These are phyloP conservation scores for Dryas octopetala DNA, from an alignment of 306 rosid species.

Conservation along the genomic window DNA sequence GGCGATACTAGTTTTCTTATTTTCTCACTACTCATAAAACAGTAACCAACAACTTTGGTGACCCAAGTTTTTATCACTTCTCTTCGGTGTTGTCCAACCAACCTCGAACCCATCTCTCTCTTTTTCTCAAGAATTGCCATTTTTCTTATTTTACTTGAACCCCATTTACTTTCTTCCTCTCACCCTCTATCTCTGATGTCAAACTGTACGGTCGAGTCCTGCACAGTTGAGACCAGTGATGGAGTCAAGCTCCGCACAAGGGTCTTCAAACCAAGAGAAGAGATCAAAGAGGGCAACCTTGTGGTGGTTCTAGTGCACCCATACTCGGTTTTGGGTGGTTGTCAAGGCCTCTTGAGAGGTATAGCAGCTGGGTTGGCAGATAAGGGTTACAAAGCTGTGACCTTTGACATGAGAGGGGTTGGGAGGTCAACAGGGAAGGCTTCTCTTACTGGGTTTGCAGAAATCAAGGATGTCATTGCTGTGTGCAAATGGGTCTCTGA, in stretches of 20 bases:
- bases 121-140: not conserved
- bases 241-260: constrained; percentile 70
- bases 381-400: constrained; percentile 56
- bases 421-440: constrained; percentile 73
- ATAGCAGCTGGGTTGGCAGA: constrained; percentile 70
- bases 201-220: constrained; percentile 50
- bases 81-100: not conserved
- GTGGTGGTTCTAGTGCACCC: constrained; percentile 90
- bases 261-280: constrained; percentile 59
- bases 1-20: too few relatives aligned
- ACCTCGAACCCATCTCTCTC: constrained; percentile 1
- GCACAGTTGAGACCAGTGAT: constrained; percentile 55
- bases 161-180: too few relatives aligned
- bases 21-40: not conserved
- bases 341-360: constrained; percentile 81
- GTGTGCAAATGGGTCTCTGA: constrained; percentile 63
- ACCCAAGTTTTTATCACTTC: too few relatives aligned
- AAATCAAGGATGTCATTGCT: constrained; percentile 71
- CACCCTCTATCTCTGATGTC: constrained; percentile 34
- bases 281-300: constrained; percentile 20
- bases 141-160: too few relatives aligned
- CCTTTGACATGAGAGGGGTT: constrained; percentile 91
- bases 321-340: constrained; percentile 83
- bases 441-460: constrained; percentile 78
- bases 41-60: not conserved